Percentiles rank a stretch among this genome's conserved stretches.
Conservation (phyloP, 495 filamentous ascomycete genomes). For the Penicillium dipodomyicola region DNA sequence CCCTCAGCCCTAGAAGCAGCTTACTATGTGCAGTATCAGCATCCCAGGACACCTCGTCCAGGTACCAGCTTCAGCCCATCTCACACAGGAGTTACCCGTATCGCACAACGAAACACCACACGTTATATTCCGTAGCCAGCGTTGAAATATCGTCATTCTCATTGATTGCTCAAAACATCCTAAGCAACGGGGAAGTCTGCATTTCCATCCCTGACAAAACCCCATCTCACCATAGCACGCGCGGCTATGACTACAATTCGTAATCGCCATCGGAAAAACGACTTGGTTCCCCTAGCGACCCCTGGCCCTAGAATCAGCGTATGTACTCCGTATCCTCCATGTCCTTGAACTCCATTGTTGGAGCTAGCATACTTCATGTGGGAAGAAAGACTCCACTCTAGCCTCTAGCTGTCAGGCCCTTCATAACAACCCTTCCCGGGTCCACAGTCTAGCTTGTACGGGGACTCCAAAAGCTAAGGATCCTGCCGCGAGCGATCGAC, state of each 20-base stretch:
- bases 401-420: slow-evolving; percentile 5
- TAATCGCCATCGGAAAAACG: slow-evolving; percentile 4
- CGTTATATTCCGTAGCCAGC: not conserved
- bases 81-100: not conserved
- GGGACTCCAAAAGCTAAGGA: slow-evolving; percentile 1
- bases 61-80: not conserved
- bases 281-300: slow-evolving; percentile 1
- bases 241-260: not conserved
- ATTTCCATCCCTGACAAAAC: not conserved
- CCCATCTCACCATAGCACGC: slow-evolving; percentile 2
- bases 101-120: not conserved
- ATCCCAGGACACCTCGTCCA: not conserved
- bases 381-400: not conserved
- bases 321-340: not conserved
- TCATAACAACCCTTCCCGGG: not conserved
- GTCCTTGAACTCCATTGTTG: not conserved
- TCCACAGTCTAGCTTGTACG: slow-evolving; percentile 4
- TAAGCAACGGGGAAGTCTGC: not conserved
- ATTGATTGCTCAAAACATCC: not conserved
- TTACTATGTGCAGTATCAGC: not conserved
- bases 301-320: not conserved
- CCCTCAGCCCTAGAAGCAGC: slow-evolving; percentile 2
- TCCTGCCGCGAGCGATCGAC: slow-evolving; percentile 6
- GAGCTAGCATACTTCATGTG: not conserved
- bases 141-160: not conserved